These are phyloP conservation scores for Metarhizium brunneum DNA, from an alignment of 2,329 filamentous ascomycete species.

Conservation along the genomic window DNA sequence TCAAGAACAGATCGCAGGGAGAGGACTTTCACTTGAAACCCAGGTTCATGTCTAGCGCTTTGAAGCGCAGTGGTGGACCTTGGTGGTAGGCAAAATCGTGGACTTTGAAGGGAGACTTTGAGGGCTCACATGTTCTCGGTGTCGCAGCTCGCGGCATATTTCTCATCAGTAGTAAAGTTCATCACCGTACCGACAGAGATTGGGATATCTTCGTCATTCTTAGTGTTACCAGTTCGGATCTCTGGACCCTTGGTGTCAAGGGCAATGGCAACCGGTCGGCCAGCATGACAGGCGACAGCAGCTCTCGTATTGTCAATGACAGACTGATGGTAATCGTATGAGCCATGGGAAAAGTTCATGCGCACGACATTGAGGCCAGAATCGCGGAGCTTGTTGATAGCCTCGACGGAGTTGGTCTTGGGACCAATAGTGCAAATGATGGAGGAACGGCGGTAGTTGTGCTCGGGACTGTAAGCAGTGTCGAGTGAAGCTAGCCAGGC, in stretches of 20 bases:
- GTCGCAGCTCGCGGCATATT: slow-evolving; percentile 76
- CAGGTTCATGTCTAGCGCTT: background rate
- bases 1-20: background rate
- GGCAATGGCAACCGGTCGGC: slow-evolving; percentile 90
- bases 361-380: slow-evolving; percentile 95
- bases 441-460: slow-evolving; percentile 90
- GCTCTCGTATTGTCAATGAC: slow-evolving; percentile 93
- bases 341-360: slow-evolving; percentile 90
- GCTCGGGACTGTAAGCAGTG: slow-evolving; percentile 77
- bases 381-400: slow-evolving; percentile 87
- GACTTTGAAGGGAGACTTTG: background rate
- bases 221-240: slow-evolving; percentile 57
- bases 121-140: slow-evolving; percentile 80
- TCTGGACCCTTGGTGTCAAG: slow-evolving; percentile 63
- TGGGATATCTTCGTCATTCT: slow-evolving; percentile 82
- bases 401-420: slow-evolving; percentile 97
- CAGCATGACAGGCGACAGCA: slow-evolving; percentile 67
- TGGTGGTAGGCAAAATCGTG: background rate
- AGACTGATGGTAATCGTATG: slow-evolving; percentile 93
- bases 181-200: slow-evolving; percentile 76
- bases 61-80: background rate
- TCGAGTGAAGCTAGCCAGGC: slow-evolving; percentile 65
- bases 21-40: background rate
- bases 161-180: slow-evolving; percentile 94
- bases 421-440: slow-evolving; percentile 99